Conservation (phyloP, 179 eudicot species). For the Corrigiola litoralis region DNA sequence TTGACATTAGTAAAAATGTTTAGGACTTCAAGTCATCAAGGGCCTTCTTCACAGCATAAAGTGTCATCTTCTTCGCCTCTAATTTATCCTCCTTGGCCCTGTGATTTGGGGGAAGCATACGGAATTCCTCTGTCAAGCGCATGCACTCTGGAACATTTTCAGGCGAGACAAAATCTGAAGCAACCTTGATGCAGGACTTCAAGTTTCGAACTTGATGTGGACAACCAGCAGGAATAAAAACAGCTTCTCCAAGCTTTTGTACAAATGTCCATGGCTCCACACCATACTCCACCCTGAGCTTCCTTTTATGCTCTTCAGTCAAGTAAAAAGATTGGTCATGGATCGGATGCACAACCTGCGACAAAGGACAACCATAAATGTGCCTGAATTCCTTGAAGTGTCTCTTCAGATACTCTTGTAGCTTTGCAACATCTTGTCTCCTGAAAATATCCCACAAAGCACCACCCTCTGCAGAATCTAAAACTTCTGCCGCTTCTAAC, state of each 20-base stretch:
- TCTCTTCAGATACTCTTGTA: conserved; percentile 50
- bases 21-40: conserved; percentile 31
- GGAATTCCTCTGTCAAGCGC: conserved; percentile 44
- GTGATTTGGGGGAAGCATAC: conserved; percentile 41
- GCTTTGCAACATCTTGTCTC: conserved; percentile 62
- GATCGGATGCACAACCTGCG: conserved; percentile 52
- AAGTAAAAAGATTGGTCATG: conserved; percentile 58
- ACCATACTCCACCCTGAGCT: conserved; percentile 48
- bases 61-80: conserved; percentile 45
- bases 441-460: conserved; percentile 78
- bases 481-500: conserved; percentile 21
- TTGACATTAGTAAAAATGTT: neutral
- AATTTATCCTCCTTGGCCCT: conserved; percentile 49
- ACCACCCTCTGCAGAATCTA: conserved; percentile 41
- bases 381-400: conserved; percentile 67
- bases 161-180: conserved; percentile 48
- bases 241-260: conserved; percentile 49
- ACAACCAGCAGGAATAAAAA: conserved; percentile 46
- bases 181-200: conserved; percentile 54
- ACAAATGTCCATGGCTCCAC: conserved; percentile 49
- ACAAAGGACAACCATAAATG: conserved; percentile 43
- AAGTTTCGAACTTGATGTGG: conserved; percentile 51
- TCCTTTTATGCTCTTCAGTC: conserved; percentile 45
- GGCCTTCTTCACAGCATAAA: conserved; percentile 36
- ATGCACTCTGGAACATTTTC: conserved; percentile 48